Conservation (phyloP, 805 yeast species). For the Ogataea pini region DNA sequence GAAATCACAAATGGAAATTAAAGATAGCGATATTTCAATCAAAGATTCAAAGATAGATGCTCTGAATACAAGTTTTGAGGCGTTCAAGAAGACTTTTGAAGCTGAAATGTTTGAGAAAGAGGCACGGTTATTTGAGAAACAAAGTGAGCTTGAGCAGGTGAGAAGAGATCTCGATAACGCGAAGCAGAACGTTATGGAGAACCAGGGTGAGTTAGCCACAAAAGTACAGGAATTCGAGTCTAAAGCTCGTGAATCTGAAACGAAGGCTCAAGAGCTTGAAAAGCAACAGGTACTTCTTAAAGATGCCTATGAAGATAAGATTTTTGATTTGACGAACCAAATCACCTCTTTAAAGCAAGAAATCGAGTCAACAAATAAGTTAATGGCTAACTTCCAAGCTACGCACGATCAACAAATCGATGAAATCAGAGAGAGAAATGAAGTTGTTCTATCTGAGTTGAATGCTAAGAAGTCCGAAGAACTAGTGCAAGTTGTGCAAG, state of each 20-base stretch:
- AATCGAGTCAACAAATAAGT: conserved; percentile 16
- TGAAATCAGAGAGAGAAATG: conserved; percentile 6
- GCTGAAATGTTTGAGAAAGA: background rate
- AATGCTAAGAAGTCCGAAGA: background rate
- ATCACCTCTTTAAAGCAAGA: conserved; percentile 14
- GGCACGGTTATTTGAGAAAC: background rate
- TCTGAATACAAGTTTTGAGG: conserved; percentile 10
- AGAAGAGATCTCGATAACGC: background rate
- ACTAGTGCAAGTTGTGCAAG: background rate
- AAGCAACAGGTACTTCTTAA: conserved; percentile 1
- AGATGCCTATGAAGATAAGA: conserved; percentile 1
- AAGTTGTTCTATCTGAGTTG: background rate
- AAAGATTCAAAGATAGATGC: conserved; percentile 13
- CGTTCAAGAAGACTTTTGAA: background rate
- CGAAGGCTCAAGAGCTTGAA: background rate
- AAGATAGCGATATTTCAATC: conserved; percentile 2
- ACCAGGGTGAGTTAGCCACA: too few relatives aligned
- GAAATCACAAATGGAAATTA: background rate
- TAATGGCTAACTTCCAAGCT: conserved; percentile 20
- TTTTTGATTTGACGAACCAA: conserved; percentile 5
- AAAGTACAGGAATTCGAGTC: too few relatives aligned
- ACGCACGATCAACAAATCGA: conserved; percentile 21
- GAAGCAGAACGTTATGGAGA: too few relatives aligned
- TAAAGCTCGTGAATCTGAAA: too few relatives aligned
- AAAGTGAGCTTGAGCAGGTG: background rate